Evolutionary conservation across 2,329 filamentous ascomycete species (phyloP).

Genomic region (Macrophomina pseudophaseolina): DNA sequence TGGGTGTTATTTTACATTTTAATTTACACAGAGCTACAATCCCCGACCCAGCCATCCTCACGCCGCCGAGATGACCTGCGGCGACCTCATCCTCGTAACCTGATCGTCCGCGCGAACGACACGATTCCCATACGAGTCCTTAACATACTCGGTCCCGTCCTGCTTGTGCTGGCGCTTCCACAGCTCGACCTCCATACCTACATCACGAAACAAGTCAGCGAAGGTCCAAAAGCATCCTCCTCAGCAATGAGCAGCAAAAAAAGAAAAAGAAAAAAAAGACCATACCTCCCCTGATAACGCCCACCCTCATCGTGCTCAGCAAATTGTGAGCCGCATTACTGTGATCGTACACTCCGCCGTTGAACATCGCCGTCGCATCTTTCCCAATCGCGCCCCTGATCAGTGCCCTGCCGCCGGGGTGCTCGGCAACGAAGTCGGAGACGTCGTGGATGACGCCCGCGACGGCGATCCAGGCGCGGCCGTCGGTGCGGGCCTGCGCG

Average conservation of each 20-base stretch:
- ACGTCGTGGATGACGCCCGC: constrained; percentile 89
- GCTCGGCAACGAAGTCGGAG: constrained; percentile 81
- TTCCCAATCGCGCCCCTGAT: constrained; percentile 83
- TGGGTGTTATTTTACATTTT: background rate
- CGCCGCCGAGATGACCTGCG: constrained; percentile 7
- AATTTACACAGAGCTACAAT: background rate
- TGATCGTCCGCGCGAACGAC: constrained; percentile 23
- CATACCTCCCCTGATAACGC: constrained; percentile 77
- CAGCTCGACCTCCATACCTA: constrained; percentile 74
- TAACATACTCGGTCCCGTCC: background rate
- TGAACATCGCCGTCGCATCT: constrained; percentile 89
- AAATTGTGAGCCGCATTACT: constrained; percentile 90
- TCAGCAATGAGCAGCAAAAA: constrained; percentile 47
- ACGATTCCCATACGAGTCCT: constrained; percentile 14
- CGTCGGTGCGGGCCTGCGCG: constrained; percentile 71
- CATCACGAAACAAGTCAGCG: background rate
- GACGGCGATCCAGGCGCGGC: constrained; percentile 76
- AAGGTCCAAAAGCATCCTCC: background rate
- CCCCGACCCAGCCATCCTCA: background rate
- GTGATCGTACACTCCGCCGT: constrained; percentile 88
- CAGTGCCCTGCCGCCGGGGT: constrained; percentile 88
- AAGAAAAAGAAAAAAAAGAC: too few relatives aligned
- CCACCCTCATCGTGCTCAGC: constrained; percentile 84
- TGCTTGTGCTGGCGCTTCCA: constrained; percentile 77
- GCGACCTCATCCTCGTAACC: constrained; percentile 19